These are phyloP conservation scores for Rhizopogon parksii DNA, from an alignment of 1,284 basidiomycete species.

Conservation along the genomic window DNA sequence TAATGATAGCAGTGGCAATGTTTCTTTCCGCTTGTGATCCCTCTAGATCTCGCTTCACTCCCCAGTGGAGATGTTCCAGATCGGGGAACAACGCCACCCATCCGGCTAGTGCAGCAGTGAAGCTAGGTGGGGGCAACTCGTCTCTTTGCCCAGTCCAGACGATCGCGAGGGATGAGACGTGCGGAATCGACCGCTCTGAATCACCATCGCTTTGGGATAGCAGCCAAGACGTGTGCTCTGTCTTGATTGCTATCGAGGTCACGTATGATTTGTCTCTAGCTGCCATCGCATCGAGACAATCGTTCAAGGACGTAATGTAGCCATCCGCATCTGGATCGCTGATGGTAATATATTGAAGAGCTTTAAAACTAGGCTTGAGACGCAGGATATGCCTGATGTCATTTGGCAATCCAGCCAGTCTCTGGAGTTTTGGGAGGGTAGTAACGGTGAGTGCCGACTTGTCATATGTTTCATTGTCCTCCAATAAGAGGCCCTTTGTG, in stretches of 20 bases:
- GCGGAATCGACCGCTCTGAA: neutral
- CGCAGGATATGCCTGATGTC: neutral
- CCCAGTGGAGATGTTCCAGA: neutral
- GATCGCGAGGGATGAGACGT: neutral
- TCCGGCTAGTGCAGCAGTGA: neutral
- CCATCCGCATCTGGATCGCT: neutral
- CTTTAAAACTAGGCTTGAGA: neutral
- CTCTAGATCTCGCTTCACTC: neutral
- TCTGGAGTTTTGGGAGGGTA: neutral
- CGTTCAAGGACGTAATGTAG: neutral
- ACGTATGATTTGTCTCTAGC: neutral
- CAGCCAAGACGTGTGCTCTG: neutral
- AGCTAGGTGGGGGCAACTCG: neutral
- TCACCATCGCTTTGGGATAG: neutral
- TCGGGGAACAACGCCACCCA: neutral
- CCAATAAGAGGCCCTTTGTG: neutral
- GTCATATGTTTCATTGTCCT: neutral
- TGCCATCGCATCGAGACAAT: constrained; percentile 1
- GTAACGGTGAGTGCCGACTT: neutral
- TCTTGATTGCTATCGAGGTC: neutral
- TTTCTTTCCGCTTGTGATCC: constrained; percentile 2
- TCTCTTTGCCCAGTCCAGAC: neutral
- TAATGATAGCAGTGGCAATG: neutral
- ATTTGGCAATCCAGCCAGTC: neutral
- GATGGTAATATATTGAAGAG: neutral